Conservation (phyloP, 2,329 filamentous ascomycete genomes). For the Corinectria fuckeliana region DNA sequence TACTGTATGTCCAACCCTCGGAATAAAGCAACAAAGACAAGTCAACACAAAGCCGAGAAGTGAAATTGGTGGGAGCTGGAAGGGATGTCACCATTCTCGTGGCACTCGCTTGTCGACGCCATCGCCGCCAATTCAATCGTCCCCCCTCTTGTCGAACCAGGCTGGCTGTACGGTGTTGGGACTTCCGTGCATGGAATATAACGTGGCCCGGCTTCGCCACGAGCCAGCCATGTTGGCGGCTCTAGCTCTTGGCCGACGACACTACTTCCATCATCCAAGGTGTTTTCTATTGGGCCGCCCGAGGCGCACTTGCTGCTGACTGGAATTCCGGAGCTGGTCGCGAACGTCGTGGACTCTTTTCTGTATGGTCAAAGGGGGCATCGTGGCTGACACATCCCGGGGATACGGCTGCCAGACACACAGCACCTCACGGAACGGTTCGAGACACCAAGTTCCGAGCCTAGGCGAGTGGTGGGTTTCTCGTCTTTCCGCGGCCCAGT, state of each 20-base stretch:
- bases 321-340: slow-evolving; percentile 10
- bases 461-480: slow-evolving; percentile 23
- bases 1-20: slow-evolving; percentile 14
- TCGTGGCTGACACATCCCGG: slow-evolving; percentile 19
- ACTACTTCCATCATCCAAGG: not conserved
- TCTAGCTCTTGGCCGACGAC: slow-evolving; percentile 18
- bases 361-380: not conserved
- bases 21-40: slow-evolving; percentile 23
- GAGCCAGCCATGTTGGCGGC: slow-evolving; percentile 9
- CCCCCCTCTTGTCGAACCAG: not conserved
- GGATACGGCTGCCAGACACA: slow-evolving; percentile 17
- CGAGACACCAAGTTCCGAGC: slow-evolving; percentile 22
- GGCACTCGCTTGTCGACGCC: slow-evolving; percentile 5
- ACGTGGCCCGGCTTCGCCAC: slow-evolving; percentile 16
- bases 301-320: slow-evolving; percentile 6
- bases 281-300: slow-evolving; percentile 3
- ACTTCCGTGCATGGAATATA: not conserved
- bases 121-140: not conserved
- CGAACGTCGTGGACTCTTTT: slow-evolving; percentile 16
- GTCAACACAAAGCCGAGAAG: slow-evolving; percentile 4
- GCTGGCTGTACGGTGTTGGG: not conserved
- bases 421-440: slow-evolving; percentile 16
- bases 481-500: slow-evolving; percentile 1
- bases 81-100: not conserved
- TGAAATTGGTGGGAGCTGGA: not conserved